phyloP scores from a whole-genome alignment of 257 asterid species.

The Salvia miltiorrhiza region DNA sequence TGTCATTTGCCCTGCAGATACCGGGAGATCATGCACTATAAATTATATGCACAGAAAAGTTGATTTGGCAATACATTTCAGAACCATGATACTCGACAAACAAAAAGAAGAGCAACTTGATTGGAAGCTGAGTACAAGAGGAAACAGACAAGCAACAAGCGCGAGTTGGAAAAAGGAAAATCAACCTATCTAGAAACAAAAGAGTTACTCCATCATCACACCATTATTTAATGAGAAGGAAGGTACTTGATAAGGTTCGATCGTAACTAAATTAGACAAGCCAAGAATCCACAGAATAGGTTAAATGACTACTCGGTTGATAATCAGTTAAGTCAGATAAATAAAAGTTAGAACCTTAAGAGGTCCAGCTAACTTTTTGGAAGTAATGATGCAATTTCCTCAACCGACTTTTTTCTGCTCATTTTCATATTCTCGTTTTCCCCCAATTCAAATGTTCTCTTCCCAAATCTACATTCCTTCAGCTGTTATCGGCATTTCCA shows the following conservation, averaged over 20 bases:
- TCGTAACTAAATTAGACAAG: neutral
- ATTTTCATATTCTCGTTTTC: neutral
- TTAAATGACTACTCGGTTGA: neutral
- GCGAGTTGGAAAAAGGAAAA: neutral
- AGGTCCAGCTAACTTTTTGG: neutral
- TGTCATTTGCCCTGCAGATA: conserved; percentile 66
- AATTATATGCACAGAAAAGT: neutral
- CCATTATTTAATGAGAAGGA: neutral
- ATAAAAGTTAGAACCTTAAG: neutral
- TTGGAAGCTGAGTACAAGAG: neutral
- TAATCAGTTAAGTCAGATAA: neutral
- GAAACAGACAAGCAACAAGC: neutral
- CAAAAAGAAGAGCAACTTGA: neutral
- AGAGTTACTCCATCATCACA: neutral
- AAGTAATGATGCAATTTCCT: neutral
- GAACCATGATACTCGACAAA: neutral
- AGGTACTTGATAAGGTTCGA: too few species aligned
- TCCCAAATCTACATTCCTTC: neutral
- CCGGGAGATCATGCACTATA: conserved; percentile 1
- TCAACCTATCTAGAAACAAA: neutral
- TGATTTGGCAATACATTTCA: neutral
- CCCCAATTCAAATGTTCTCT: neutral
- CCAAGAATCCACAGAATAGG: neutral
- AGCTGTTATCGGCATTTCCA: neutral
- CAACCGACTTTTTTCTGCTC: neutral